Evolutionary conservation across 805 yeast genomes (phyloP), one percentile per base, ranked within the genome.

Genomic region (Wickerhamiella occidentalis): DNA sequence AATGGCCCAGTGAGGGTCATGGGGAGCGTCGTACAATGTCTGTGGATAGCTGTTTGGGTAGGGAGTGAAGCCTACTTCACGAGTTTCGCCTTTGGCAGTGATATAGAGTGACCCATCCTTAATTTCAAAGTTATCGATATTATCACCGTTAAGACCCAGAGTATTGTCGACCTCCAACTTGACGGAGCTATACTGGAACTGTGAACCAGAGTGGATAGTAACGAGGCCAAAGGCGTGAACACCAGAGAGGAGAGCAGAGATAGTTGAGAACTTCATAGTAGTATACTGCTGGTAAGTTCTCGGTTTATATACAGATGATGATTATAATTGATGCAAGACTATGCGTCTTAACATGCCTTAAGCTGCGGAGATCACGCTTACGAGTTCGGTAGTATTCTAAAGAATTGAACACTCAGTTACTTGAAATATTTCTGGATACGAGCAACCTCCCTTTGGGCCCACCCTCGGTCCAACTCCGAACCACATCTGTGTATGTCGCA

Each of bases 181-280:
- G 9, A 41, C 25, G n/a, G 45, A 6, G 15, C 33, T n/a, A 19
- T 41, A 41, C 21, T 41, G 45, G 15, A 25, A 41, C 36, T 28
- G 45, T 6, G 35, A 25, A 17, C 45, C 45, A 26, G 45, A 41
- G 15, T 18, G 45, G 18, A 41, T 28, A 3, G 45, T 41, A 4
- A 28, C 25, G 6, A 41, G 23, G 9, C 36, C 36, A n/a, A 41
- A 41, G 15, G 36, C 25, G n/a, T 22, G 12, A 15, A 18, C 45
- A 17, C 33, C 35, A 12, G 35, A 8, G 18, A 15, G 18, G n/a
- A 41, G 45, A 41, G 35, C 23, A 11, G 33, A 18, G 36, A 41
- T 17, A 28, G 43, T 5, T 3, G 30, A 18, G 30, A 40, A 19
- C 38, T 33, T 33, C 38, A 33, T 33, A 7, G 7, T 9, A 5